Base-by-base conservation (phyloP, 2,329 filamentous ascomycete genomes). In the Lachnellula occidentalis region DNA sequence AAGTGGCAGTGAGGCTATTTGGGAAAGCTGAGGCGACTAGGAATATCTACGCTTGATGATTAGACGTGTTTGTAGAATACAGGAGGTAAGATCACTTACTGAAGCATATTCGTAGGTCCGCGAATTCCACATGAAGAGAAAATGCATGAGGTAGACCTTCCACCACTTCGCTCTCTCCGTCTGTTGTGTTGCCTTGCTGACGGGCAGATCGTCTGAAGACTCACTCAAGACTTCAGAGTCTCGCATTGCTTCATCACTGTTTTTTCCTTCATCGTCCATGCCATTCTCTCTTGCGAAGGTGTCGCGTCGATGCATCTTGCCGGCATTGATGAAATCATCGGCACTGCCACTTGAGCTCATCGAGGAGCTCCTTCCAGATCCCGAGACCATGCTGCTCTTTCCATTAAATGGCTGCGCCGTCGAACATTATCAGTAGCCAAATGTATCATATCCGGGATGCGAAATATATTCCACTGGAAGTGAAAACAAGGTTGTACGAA, bases 41-140 rank as follows among this genome's bases (percentile, higher is more conserved):
- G 2, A 81, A 57, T 4, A 61, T 58, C 60, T 62, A 19, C 5
- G 17, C 14, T 27, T 48, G 22, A 56, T 24, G 11, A 22, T 43
- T 15, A 14, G 19, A 14, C 14, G 7, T 41, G 15, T 49, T 41
- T 15, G 11, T 9, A 19, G 5, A 43, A 5, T 22, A 14, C 19
- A 14, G 34, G 7, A 41, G n/a, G 14, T 4, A 17, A 11, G 21
- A 22, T 34, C 2, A 34, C 55, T 58, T 8, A 80, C 73, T 14
- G 76, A 75, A n/a, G 76, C 78, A 55, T 81, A 81, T 62, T 81
- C 78, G 57, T 79, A 81, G 43, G 74, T 73, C 45, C 78, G 74
- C 5, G 76, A 74, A 61, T 80, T 81, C 77, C 77, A 81, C 53
- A 76, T 76, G 17, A 78, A 80, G 9, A 80, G 67, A 49, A 75